Base-by-base conservation (phyloP, 2,329 filamentous ascomycete species). In the Curvularia eragrostidis region DNA sequence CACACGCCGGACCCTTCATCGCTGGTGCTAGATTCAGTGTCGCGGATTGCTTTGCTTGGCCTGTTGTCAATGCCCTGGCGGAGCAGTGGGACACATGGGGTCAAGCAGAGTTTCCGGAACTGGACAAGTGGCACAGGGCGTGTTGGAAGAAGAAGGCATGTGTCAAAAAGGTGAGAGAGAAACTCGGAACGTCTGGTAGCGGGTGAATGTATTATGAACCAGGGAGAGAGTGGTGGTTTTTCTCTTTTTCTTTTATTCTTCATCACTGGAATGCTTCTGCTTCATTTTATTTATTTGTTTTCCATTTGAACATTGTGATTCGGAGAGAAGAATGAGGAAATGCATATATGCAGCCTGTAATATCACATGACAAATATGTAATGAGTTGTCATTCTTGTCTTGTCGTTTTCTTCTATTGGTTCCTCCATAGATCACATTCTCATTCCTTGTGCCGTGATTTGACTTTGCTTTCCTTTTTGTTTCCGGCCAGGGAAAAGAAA, bases 41-140 rank as follows among this genome's bases (percentile, higher is more conserved):
- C 24, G 74, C 70, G 2, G 75, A 77, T 59, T 73, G 69, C 47
- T 61, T 62, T 34, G 52, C 67, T n/a, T 77, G 75, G 75, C 72
- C 74, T 0, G 51, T 69, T 12, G 13, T 77, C 9, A 67, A 77
- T 54, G 68, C 64, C 34, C 32, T 75, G 5, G 42, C 67, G 1
- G 48, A 8, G 1, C 58, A 52, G 6, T 73, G 70, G 70, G 62
- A 61, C 2, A 61, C 52, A 0, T 73, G 72, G 70, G 53, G 46
- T 39, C 61, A 64, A 28, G 62, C 63, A 26, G 44, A 39, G 15
- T 74, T 69, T 50, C 58, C 57, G 2, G 28, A 18, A 2, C 46
- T 77, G 51, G 64, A 50, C 0, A 64, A 65, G 47, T 77, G 72
- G 60, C 73, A 72, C 43, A 59, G 52, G 21, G 52, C 55, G 50